phyloP scores from a whole-genome alignment of 2,329 filamentous ascomycete species.

The Thermoascus crustaceus region DNA sequence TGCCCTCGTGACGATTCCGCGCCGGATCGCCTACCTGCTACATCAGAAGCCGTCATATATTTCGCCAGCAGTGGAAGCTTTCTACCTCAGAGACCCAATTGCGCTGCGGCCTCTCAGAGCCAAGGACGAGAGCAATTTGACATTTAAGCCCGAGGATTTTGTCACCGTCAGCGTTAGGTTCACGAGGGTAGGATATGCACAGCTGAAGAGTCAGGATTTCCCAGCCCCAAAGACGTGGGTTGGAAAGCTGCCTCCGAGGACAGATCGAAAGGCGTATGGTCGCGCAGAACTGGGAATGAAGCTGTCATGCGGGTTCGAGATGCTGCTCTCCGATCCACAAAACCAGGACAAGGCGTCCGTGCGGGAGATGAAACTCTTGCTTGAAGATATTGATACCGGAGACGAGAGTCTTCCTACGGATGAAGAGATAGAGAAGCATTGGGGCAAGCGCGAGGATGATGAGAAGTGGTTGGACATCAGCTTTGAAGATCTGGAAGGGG shows the following conservation, averaged over 20 bases:
- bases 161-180: constrained; percentile 73
- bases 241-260: constrained; percentile 32
- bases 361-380: constrained; percentile 65
- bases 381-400: constrained; percentile 67
- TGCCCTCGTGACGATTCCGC: constrained; percentile 64
- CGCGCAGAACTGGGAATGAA: constrained; percentile 73
- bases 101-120: constrained; percentile 61
- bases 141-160: constrained; percentile 69
- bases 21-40: constrained; percentile 72
- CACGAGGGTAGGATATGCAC: constrained; percentile 82
- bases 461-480: constrained; percentile 90
- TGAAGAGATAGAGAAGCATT: constrained; percentile 57
- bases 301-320: constrained; percentile 80
- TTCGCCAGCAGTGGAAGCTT: constrained; percentile 77
- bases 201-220: constrained; percentile 81
- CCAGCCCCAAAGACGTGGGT: constrained; percentile 52
- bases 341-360: constrained; percentile 61
- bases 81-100: constrained; percentile 81
- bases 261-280: constrained; percentile 39
- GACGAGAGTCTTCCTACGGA: constrained; percentile 64
- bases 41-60: constrained; percentile 68
- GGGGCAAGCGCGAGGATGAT: constrained; percentile 67
- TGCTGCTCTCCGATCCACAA: constrained; percentile 62
- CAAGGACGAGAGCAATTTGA: constrained; percentile 44
- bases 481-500: constrained; percentile 78